Evolutionary conservation across 768 basidiomycete genomes (phyloP), one percentile per base, ranked within the genome.

Genomic region (Tricholoma sp.): DNA sequence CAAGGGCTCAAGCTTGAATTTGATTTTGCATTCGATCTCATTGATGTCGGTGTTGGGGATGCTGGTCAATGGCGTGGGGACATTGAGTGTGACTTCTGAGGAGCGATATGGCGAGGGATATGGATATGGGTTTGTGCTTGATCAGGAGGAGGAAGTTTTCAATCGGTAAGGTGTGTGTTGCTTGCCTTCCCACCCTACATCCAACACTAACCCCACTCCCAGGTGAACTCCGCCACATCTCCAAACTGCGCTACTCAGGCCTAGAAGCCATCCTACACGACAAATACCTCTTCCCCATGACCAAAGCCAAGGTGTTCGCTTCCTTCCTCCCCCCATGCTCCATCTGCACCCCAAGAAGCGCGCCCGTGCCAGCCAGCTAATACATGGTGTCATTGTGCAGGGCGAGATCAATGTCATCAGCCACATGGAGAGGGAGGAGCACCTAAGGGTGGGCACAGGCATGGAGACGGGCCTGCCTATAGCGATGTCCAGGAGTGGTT

Each of bases 221-320:
- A 81, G 80, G 81, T 56, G 95, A 98, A 72, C 83, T 98, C 31
- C 86, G 94, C 8, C 92, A 96, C 63, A 98, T 98, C n/a, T n/a
- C n/a, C n/a, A n/a, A n/a, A n/a, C n/a, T n/a, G n/a, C n/a, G n/a
- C n/a, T n/a, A n/a, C n/a, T 98, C 92, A 92, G 91, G 91, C 4
- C 79, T 95, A 28, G 81, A 84, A 0, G 72, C 84, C 9, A 91
- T 94, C 18, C 72, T 94, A 56, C 86, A 90, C 65, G 95, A 99
- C 78, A 98, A 99, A 75, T 98, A 98, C 74, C 83, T 97, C 55
- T 93, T 99, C 66, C 86, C 92, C 1, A 80, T 82, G 50, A 72
- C 80, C 4, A 93, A 95, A 52, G 91, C 96, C 1, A 89, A 91
- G 42, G 75, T 82, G 36, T 86, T 98, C 58, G 80, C 87, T 2